Percentiles rank a stretch among this genome's conserved stretches.
Conservation (phyloP, 1,284 basidiomycete species). For the Cutaneotrichosporon arboriforme region DNA sequence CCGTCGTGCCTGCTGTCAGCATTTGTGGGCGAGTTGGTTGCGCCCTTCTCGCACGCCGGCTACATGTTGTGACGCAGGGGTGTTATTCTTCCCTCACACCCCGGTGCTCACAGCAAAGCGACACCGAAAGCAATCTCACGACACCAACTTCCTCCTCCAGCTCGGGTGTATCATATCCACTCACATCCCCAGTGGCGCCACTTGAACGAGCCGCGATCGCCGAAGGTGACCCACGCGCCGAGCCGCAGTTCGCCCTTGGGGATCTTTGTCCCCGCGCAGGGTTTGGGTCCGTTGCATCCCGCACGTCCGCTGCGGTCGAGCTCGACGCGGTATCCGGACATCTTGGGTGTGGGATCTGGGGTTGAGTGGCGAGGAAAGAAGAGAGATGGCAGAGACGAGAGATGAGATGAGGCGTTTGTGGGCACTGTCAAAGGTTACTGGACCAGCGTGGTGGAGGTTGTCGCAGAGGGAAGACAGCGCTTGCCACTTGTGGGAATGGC, state of each 20-base stretch:
- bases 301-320: conserved; percentile 53
- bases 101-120: no score
- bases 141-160: no score
- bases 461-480: no score
- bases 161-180: no score
- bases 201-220: conserved; percentile 64
- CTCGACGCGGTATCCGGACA: conserved; percentile 53
- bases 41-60: neutral
- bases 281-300: conserved; percentile 79
- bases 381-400: neutral
- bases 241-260: conserved; percentile 66
- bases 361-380: neutral
- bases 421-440: neutral
- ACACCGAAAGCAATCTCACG: no score
- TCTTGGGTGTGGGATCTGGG: neutral
- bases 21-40: neutral
- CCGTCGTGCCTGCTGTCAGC: conserved; percentile 75
- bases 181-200: conserved; percentile 43
- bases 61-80: no score
- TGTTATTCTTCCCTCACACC: no score
- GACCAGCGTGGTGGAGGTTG: neutral
- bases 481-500: no score
- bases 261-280: conserved; percentile 71
- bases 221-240: conserved; percentile 70
- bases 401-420: neutral